Conservation (phyloP, 192 early-diverging fungal genomes). For the Pilaira anomala region DNA sequence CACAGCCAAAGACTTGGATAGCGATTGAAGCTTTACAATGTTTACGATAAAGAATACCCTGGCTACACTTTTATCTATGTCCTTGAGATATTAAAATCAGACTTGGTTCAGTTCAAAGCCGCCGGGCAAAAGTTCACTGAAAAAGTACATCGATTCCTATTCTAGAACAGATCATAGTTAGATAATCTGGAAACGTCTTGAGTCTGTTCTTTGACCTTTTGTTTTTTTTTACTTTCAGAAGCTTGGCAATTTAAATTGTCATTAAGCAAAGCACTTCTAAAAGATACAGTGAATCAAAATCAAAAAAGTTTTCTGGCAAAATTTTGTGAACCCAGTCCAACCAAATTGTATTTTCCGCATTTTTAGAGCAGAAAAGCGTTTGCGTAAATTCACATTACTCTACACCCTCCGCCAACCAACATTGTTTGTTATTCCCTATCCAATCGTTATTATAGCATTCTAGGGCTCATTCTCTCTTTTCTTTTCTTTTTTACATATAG, state of each 20-base stretch:
- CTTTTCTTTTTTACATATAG: no score
- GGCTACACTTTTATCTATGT: conserved; percentile 5
- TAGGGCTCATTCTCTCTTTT: no score
- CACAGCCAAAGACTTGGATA: conserved; percentile 6
- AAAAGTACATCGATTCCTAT: conserved; percentile 11
- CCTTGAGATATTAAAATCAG: conserved; percentile 13
- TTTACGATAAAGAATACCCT: conserved; percentile 8
- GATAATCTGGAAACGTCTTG: conserved; percentile 1
- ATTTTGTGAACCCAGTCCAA: no score
- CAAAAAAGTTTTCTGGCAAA: no score
- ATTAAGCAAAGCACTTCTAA: conserved; percentile 4
- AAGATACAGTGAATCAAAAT: no score
- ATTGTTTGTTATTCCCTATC: no score
- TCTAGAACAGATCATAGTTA: conserved; percentile 1
- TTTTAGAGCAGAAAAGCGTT: no score
- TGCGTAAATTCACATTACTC: no score
- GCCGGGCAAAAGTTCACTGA: conserved; percentile 10
- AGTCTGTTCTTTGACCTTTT: conserved; percentile 1
- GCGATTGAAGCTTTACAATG: conserved; percentile 12
- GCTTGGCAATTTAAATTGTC: conserved; percentile 5
- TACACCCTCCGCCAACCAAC: no score
- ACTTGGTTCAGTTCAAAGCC: conserved; percentile 9
- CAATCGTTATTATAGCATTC: no score
- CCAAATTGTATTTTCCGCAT: no score
- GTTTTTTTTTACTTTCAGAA: conserved; percentile 9